Base-by-base conservation (phyloP, 179 eudicot genomes). In the Amaranthus tricolor region DNA sequence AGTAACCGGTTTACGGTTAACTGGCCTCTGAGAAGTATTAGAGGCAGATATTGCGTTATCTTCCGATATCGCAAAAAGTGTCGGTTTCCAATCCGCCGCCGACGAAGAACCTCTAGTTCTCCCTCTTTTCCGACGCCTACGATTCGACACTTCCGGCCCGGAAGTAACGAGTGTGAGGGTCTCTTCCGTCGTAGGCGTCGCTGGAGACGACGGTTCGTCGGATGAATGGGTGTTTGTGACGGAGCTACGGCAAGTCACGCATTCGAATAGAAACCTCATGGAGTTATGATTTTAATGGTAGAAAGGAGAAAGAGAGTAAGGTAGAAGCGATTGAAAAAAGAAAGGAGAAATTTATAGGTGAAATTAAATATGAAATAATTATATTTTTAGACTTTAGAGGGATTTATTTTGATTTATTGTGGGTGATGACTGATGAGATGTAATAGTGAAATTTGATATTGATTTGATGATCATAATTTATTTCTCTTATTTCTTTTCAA, bases 31-130 rank as follows among this genome's bases (percentile, higher is more conserved):
- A n/a, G 74, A n/a, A 14, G 76, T 24, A 4, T 48, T 70, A 10
- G 57, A 45, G 44, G 74, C 66, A 31, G 40, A 31, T 1, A 31
- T 31, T n/a, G 81, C 74, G 61, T 75, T 80, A 17, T 88, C 84
- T 77, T 88, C 91, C 1, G 89, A 76, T 48, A 88, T 88, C 4
- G 83, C 82, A 7, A 55, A 71, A 9, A 88, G 81, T 5, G 89
- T 75, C 0, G 91, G 91, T 66, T 75, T 69, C 89, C 91, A 88
- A 3, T 88, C 86, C 40, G 63, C 65, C 19, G 76, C 65, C 5
- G 73, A 49, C 7, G 40, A 1, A 31, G 40, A 31, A 31, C 64
- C 70, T 59, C 80, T 72, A 19, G 75, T 72, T 66, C 77, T 13
- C 11, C 68, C 50, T 43, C 76, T 16, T 73, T 71, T 80, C 21